phyloP scores from a whole-genome alignment of 2,329 filamentous ascomycete genomes.

The Canariomyces notabilis region DNA sequence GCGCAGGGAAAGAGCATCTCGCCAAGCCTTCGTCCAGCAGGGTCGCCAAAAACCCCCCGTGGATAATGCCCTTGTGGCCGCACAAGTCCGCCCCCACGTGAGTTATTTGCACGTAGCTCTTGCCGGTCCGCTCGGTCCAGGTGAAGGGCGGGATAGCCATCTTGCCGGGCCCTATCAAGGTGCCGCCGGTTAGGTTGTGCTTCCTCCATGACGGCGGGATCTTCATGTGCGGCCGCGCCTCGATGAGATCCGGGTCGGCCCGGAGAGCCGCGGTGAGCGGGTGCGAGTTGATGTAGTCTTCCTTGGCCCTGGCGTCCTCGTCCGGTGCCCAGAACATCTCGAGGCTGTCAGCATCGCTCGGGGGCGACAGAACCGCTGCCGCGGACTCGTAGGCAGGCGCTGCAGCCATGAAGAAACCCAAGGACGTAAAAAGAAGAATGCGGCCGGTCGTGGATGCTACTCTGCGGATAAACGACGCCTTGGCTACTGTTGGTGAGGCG shows the following conservation, averaged over 20 bases:
- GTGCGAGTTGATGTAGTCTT: conserved; percentile 70
- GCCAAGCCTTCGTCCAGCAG: conserved; percentile 87
- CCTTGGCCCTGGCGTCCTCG: conserved; percentile 54
- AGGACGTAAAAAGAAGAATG: conserved; percentile 41
- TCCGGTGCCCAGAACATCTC: conserved; percentile 56
- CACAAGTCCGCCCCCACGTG: conserved; percentile 78
- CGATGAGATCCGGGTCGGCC: conserved; percentile 58
- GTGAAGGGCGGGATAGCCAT: conserved; percentile 76
- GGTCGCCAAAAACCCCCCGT: conserved; percentile 87
- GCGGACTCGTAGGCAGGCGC: conserved; percentile 47
- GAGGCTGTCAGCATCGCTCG: conserved; percentile 65
- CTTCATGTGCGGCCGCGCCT: conserved; percentile 82
- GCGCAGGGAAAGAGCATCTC: conserved; percentile 78
- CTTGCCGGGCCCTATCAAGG: conserved; percentile 67
- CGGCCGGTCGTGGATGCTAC: conserved; percentile 43
- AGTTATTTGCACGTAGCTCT: conserved; percentile 64
- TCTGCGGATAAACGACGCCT: conserved; percentile 40
- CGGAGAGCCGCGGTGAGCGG: conserved; percentile 69
- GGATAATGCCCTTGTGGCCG: conserved; percentile 84
- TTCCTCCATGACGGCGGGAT: conserved; percentile 65
- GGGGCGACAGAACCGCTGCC: conserved; percentile 44
- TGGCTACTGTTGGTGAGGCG: conserved; percentile 8
- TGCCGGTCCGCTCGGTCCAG: conserved; percentile 68
- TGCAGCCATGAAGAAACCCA: conserved; percentile 54
- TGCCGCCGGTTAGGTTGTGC: conserved; percentile 78